Conservation (phyloP, 768 basidiomycete species). For the Calocera cornea region DNA sequence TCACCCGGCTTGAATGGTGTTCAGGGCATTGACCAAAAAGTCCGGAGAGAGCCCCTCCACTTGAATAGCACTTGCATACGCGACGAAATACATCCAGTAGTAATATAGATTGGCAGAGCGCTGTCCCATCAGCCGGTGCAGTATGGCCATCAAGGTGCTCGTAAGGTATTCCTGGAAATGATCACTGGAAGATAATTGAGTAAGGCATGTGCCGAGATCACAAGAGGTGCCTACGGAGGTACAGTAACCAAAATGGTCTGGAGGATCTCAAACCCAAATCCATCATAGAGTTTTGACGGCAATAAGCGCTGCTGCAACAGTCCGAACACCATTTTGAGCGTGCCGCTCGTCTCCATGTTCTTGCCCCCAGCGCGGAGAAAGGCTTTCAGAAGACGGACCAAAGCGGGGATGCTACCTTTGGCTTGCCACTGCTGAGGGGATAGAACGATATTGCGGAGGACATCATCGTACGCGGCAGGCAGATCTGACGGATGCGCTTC, state of each 20-base stretch:
- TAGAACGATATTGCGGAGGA: slow-evolving; percentile 63
- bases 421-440: slow-evolving; percentile 82
- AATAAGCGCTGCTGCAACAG: slow-evolving; percentile 83
- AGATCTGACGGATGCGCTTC: slow-evolving; percentile 53
- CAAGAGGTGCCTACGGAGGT: slow-evolving; percentile 47
- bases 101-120: slow-evolving; percentile 84
- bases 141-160: slow-evolving; percentile 51
- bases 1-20: slow-evolving; percentile 75
- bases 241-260: slow-evolving; percentile 60
- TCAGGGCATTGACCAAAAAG: slow-evolving; percentile 59
- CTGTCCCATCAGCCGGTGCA: slow-evolving; percentile 74
- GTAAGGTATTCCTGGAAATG: slow-evolving; percentile 62
- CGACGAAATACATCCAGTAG: slow-evolving; percentile 63
- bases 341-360: slow-evolving; percentile 54
- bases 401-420: slow-evolving; percentile 85
- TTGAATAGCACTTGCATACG: slow-evolving; percentile 61
- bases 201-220: not conserved
- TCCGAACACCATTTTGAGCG: slow-evolving; percentile 66
- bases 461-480: slow-evolving; percentile 60
- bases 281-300: slow-evolving; percentile 75
- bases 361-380: slow-evolving; percentile 59
- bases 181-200: slow-evolving; percentile 29
- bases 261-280: slow-evolving; percentile 81
- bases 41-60: slow-evolving; percentile 65
- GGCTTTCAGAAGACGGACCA: slow-evolving; percentile 76